Percentiles rank a stretch among this genome's conserved stretches.
Evolutionary conservation across 2,329 filamentous ascomycete genomes (phyloP).

Genomic region (Neoarthrinium moseri): DNA sequence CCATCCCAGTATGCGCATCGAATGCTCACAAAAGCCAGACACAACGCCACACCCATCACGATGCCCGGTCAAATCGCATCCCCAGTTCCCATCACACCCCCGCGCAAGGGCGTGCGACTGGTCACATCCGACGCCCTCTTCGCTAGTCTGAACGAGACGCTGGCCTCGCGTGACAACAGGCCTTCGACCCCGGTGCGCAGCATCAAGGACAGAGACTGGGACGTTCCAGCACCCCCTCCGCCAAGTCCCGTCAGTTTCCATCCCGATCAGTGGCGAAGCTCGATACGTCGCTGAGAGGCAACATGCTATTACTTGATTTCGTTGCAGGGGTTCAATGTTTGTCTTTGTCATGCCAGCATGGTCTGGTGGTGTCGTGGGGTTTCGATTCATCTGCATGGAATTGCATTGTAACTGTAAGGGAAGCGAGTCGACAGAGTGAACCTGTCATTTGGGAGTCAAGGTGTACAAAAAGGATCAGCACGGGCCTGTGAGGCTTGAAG

Average conservation of each 20-base stretch:
- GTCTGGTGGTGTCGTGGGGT: too few relatives aligned
- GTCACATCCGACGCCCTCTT: conserved; percentile 51
- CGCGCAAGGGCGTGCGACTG: conserved; percentile 43
- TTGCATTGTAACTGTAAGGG: conserved; percentile 21
- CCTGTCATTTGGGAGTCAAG: conserved; percentile 22
- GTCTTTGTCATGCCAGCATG: too few relatives aligned
- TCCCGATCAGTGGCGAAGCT: conserved; percentile 51
- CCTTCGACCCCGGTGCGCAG: conserved; percentile 46
- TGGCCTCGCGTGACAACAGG: conserved; percentile 40
- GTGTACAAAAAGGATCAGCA: conserved; percentile 16
- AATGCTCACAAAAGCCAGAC: too few relatives aligned
- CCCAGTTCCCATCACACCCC: conserved; percentile 46
- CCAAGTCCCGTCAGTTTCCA: conserved; percentile 64
- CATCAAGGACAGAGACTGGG: conserved; percentile 59
- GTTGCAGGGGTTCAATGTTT: not conserved
- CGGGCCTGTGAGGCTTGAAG: not conserved
- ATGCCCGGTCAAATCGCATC: conserved; percentile 46
- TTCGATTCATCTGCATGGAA: conserved; percentile 5
- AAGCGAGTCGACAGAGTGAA: conserved; percentile 15
- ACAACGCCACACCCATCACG: too few relatives aligned
- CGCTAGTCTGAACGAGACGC: conserved; percentile 50
- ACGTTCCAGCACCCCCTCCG: conserved; percentile 63
- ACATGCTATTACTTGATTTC: not conserved
- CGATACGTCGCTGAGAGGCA: conserved; percentile 31
- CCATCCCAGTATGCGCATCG: too few relatives aligned